Evolutionary conservation across 371 early-diverging fungal genomes (phyloP).

Genomic region (Saksenaea vasiformis): DNA sequence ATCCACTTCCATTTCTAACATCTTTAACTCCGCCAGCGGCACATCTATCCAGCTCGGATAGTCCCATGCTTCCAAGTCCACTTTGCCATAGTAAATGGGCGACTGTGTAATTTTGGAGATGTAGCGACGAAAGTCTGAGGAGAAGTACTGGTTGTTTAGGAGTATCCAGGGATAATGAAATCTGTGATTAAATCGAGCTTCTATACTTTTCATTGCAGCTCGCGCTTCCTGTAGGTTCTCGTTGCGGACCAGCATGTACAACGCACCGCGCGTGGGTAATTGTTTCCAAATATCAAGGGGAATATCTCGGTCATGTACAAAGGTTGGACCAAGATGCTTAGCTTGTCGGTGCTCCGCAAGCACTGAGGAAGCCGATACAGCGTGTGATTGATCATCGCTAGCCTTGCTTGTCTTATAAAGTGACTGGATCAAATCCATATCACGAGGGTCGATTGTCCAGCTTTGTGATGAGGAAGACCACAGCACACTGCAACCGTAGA

Average conservation of each 20-base stretch:
- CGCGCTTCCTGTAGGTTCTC: slow-evolving; percentile 35
- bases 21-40: neutral
- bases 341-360: neutral
- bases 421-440: slow-evolving; percentile 10
- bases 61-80: slow-evolving; percentile 44
- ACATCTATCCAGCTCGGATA: slow-evolving; percentile 47
- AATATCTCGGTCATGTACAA: slow-evolving; percentile 8
- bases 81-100: slow-evolving; percentile 43
- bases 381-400: neutral
- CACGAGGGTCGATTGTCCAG: slow-evolving; percentile 10
- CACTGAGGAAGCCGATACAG: neutral
- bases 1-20: slow-evolving; percentile 17
- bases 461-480: slow-evolving; percentile 10
- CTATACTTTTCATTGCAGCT: slow-evolving; percentile 39
- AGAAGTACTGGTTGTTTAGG: slow-evolving; percentile 39
- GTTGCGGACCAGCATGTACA: slow-evolving; percentile 42
- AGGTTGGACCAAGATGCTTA: slow-evolving; percentile 1
- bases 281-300: slow-evolving; percentile 22
- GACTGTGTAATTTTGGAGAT: slow-evolving; percentile 24
- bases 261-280: slow-evolving; percentile 37
- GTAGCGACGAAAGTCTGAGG: slow-evolving; percentile 31
- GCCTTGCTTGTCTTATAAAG: neutral
- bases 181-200: slow-evolving; percentile 51
- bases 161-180: slow-evolving; percentile 52
- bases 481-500: slow-evolving; percentile 9